These are phyloP conservation scores for Musa troglodytarum DNA, from an alignment of 176 grass and related monocot species.

Conservation along the genomic window DNA sequence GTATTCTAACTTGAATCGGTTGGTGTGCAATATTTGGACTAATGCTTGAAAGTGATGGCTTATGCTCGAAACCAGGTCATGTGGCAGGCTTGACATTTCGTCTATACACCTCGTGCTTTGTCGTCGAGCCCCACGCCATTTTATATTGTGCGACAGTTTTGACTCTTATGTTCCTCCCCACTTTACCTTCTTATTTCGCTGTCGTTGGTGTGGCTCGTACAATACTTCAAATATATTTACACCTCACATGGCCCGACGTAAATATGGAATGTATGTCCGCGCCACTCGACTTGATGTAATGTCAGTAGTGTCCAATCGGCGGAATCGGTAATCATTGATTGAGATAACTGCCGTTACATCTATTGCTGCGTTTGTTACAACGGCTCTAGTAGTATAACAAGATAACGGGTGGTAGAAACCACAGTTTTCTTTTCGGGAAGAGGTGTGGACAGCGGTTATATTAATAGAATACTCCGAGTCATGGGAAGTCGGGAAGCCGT, in stretches of 20 bases:
- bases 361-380: neutral
- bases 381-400: neutral
- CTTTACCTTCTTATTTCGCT: neutral
- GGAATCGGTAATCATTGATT: neutral
- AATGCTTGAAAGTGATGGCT: no score
- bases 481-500: no score
- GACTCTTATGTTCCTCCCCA: neutral
- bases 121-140: neutral
- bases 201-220: neutral
- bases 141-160: neutral
- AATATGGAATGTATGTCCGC: neutral
- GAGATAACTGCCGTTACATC: neutral
- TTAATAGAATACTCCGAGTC: no score
- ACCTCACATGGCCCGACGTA: neutral
- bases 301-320: neutral
- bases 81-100: no score
- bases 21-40: no score
- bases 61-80: no score
- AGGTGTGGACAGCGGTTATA: neutral
- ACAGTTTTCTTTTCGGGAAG: neutral
- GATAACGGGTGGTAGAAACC: neutral
- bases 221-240: neutral
- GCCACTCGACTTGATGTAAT: neutral
- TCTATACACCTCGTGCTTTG: neutral
- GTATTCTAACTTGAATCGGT: no score